Evolutionary conservation across 2,329 filamentous ascomycete genomes (phyloP).

Genomic region (Tolypocladium guangdongense): DNA sequence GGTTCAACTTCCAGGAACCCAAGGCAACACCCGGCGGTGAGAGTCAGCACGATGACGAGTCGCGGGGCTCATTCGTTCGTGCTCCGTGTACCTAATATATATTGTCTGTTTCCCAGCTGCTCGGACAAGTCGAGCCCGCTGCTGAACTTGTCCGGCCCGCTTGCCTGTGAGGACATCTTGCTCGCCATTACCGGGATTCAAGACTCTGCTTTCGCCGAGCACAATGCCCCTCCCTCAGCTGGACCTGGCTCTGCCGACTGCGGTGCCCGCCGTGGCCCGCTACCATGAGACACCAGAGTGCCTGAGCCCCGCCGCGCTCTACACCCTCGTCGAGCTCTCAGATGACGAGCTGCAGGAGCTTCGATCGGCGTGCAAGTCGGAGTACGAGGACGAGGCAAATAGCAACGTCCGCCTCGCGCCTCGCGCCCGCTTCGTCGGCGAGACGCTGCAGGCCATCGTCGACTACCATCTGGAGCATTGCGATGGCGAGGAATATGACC

Average conservation of each 20-base stretch:
- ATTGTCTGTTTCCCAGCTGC: too few species aligned
- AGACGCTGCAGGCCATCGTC: not conserved
- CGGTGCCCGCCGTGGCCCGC: not conserved
- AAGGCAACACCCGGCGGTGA: too few species aligned
- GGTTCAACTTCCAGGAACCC: too few species aligned
- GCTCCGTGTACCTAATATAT: too few species aligned
- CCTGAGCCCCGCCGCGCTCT: not conserved
- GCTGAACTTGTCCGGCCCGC: not conserved
- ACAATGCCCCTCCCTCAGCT: not conserved
- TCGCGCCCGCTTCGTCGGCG: not conserved
- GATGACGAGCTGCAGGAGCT: not conserved
- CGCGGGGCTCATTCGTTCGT: too few species aligned
- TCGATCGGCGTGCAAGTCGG: not conserved
- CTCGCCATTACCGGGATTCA: not conserved
- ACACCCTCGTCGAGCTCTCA: not conserved
- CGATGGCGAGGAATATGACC: not conserved
- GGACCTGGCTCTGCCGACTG: not conserved
- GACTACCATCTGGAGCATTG: not conserved
- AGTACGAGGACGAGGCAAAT: not conserved
- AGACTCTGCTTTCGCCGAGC: too few species aligned
- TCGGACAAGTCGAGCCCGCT: too few species aligned
- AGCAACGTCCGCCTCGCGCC: not conserved
- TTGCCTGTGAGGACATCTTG: not conserved
- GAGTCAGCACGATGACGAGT: too few species aligned
- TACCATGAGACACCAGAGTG: not conserved